Conservation (phyloP, 1,139 yeast species). For the Pichia sp. region DNA sequence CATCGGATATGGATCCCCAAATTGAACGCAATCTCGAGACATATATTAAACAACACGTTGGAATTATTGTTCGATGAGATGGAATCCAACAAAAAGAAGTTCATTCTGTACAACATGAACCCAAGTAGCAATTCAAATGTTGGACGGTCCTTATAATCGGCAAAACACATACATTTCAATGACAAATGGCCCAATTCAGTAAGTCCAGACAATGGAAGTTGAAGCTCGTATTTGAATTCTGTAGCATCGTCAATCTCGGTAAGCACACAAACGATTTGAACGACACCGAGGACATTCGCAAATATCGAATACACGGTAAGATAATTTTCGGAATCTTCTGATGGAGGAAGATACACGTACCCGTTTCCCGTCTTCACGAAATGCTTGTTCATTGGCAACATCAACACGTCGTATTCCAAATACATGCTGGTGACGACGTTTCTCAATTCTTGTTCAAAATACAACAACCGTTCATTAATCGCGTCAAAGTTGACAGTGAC, state of each 20-base stretch:
- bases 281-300: slow-evolving; percentile 5
- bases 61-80: slow-evolving; percentile 19
- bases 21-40: slow-evolving; percentile 4
- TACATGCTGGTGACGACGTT: slow-evolving; percentile 11
- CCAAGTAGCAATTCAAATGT: slow-evolving; percentile 18
- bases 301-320: slow-evolving; percentile 10
- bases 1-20: slow-evolving; percentile 14
- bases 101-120: slow-evolving; percentile 13
- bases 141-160: slow-evolving; percentile 19
- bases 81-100: slow-evolving; percentile 10
- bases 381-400: slow-evolving; percentile 12
- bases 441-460: slow-evolving; percentile 18
- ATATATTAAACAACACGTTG: background rate
- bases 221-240: slow-evolving; percentile 11
- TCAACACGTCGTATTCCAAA: no score
- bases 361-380: slow-evolving; percentile 10
- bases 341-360: slow-evolving; percentile 10
- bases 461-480: slow-evolving; percentile 20
- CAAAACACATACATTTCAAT: slow-evolving; percentile 13
- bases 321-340: background rate
- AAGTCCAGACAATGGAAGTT: slow-evolving; percentile 4
- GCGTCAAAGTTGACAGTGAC: slow-evolving; percentile 20
- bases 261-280: background rate
- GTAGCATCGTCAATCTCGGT: slow-evolving; percentile 1
- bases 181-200: slow-evolving; percentile 6